These are phyloP conservation scores for Populus hybrid DNA, from an alignment of 441 rosid species.

Conservation along the genomic window DNA sequence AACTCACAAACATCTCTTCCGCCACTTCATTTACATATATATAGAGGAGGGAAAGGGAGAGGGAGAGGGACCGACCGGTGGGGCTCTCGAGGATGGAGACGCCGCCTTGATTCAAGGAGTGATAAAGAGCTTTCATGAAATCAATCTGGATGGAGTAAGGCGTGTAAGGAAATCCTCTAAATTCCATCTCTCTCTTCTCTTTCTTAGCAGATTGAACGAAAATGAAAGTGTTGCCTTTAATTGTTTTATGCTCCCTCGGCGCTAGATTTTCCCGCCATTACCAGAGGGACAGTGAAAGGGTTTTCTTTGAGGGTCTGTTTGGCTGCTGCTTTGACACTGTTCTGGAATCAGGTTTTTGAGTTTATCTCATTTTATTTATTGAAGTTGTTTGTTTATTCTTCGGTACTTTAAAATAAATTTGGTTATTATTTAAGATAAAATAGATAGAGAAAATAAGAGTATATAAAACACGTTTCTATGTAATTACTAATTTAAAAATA, in stretches of 20 bases:
- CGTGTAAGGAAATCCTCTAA: slow-evolving; percentile 65
- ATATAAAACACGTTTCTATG: too few species aligned
- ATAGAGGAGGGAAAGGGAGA: not conserved
- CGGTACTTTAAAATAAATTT: too few species aligned
- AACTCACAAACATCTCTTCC: not conserved
- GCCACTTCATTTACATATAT: not conserved
- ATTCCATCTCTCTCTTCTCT: slow-evolving; percentile 20
- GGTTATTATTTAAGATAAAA: too few species aligned
- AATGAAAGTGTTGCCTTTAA: not conserved
- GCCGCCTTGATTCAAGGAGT: slow-evolving; percentile 72
- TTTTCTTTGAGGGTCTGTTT: not conserved
- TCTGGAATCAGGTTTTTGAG: not conserved
- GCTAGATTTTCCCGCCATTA: not conserved
- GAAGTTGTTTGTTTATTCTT: too few species aligned
- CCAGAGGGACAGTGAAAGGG: not conserved
- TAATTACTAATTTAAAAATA: too few species aligned
- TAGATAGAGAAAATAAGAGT: too few species aligned
- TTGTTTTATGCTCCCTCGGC: not conserved
- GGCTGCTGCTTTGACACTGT: not conserved
- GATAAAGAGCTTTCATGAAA: slow-evolving; percentile 83
- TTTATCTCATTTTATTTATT: not conserved
- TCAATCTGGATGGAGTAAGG: slow-evolving; percentile 78
- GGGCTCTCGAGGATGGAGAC: slow-evolving; percentile 97
- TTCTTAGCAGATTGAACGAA: not conserved
- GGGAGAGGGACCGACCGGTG: slow-evolving; percentile 38